Evolutionary conservation across 805 yeast genomes (phyloP).

Genomic region (Starmerella vaccinii): DNA sequence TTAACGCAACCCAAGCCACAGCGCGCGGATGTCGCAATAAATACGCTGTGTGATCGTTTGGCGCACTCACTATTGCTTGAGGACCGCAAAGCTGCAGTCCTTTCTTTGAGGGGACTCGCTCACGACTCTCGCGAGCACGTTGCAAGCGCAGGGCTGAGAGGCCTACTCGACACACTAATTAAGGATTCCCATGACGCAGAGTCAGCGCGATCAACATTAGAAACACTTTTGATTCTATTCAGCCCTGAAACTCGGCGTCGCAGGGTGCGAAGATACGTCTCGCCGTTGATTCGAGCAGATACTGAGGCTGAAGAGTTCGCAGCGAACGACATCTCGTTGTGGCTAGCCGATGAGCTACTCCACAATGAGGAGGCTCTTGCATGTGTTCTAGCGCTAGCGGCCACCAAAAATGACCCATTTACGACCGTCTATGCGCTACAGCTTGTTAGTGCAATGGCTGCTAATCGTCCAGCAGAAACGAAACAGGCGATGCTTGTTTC

Average conservation of each 20-base stretch:
- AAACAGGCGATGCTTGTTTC: constrained; percentile 70
- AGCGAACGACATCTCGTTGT: constrained; percentile 71
- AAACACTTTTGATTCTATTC: constrained; percentile 72
- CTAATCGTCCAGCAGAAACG: constrained; percentile 62
- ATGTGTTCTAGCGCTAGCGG: constrained; percentile 41
- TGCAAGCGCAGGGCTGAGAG: constrained; percentile 73
- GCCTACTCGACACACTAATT: constrained; percentile 53
- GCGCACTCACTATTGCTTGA: constrained; percentile 69
- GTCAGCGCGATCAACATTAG: constrained; percentile 68
- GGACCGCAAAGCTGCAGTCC: constrained; percentile 83
- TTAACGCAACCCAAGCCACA: constrained; percentile 42
- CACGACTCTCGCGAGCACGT: constrained; percentile 84
- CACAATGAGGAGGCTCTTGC: constrained; percentile 43
- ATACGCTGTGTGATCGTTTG: constrained; percentile 78
- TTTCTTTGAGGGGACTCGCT: constrained; percentile 79
- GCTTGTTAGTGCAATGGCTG: constrained; percentile 68
- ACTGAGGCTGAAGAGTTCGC: constrained; percentile 39
- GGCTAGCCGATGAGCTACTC: constrained; percentile 91
- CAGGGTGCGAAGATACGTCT: constrained; percentile 24
- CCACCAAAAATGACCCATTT: constrained; percentile 54
- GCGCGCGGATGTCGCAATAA: constrained; percentile 71
- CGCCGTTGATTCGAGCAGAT: constrained; percentile 42
- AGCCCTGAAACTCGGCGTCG: constrained; percentile 39
- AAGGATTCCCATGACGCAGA: constrained; percentile 63
- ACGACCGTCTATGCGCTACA: constrained; percentile 73